Percentiles rank a stretch among this genome's conserved stretches.
phyloP scores from a whole-genome alignment of 2,329 filamentous ascomycete genomes.

The Dactylella cylindrospora region DNA sequence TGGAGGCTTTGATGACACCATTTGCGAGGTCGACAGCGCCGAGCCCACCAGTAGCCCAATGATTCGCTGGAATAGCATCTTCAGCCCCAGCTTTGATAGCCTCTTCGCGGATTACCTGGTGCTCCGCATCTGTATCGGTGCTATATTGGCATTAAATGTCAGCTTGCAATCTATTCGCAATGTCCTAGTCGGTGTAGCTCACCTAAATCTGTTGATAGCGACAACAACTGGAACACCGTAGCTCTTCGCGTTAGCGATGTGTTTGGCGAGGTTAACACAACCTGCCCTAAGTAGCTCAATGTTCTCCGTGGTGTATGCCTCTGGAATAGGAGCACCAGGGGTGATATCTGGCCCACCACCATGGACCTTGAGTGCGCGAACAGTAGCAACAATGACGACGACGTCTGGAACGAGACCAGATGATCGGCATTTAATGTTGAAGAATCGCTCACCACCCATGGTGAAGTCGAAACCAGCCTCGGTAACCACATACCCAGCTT shows the following conservation, averaged over 20 bases:
- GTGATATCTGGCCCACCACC: slow-evolving; percentile 92
- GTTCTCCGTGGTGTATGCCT: slow-evolving; percentile 91
- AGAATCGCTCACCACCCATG: slow-evolving; percentile 99
- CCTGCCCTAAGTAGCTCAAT: slow-evolving; percentile 85
- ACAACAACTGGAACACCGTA: slow-evolving; percentile 95
- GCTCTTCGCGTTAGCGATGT: slow-evolving; percentile 82
- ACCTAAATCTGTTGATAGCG: slow-evolving; percentile 90
- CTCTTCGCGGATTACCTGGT: slow-evolving; percentile 84
- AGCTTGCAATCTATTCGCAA: not conserved
- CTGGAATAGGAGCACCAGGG: slow-evolving; percentile 78
- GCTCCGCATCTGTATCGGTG: slow-evolving; percentile 89
- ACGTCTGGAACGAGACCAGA: slow-evolving; percentile 91
- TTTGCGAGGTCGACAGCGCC: slow-evolving; percentile 87
- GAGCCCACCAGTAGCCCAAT: slow-evolving; percentile 93
- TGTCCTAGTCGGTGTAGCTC: not conserved
- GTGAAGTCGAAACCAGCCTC: slow-evolving; percentile 99
- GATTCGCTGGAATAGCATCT: slow-evolving; percentile 89
- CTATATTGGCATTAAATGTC: slow-evolving; percentile 7
- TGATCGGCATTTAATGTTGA: slow-evolving; percentile 99
- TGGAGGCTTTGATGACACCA: slow-evolving; percentile 77
- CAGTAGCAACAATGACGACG: slow-evolving; percentile 91
- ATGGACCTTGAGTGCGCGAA: slow-evolving; percentile 94
- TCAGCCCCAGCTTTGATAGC: slow-evolving; percentile 88
- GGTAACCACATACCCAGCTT: slow-evolving; percentile 90
- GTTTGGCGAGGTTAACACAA: slow-evolving; percentile 92